phyloP scores from a whole-genome alignment of 345 rosid species.

The Ailanthus altissimus region DNA sequence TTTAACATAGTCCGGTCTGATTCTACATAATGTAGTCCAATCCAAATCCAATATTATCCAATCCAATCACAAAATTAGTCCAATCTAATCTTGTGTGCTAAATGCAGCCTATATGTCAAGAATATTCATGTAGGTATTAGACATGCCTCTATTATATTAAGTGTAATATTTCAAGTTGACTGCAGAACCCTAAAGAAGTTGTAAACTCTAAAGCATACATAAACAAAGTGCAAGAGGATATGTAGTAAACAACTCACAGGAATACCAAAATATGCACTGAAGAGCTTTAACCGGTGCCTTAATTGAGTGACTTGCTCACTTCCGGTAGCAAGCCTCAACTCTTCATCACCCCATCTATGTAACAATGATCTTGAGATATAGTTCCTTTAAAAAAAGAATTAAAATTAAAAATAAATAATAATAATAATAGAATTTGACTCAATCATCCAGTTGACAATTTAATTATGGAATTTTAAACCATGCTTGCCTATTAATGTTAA shows the following conservation, averaged over 20 bases:
- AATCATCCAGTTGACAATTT: neutral
- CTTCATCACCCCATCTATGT: slow-evolving; percentile 67
- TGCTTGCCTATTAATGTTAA: no score
- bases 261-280: slow-evolving; percentile 74
- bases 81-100: no score
- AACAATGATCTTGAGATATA: slow-evolving; percentile 35
- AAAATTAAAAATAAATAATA: no score
- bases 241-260: slow-evolving; percentile 46
- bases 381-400: no score
- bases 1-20: no score
- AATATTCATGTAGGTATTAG: neutral
- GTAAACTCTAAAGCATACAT: neutral
- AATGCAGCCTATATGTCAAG: no score
- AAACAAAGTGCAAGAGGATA: slow-evolving; percentile 14
- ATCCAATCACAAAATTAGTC: no score
- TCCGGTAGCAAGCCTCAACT: slow-evolving; percentile 75
- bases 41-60: no score
- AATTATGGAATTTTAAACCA: neutral
- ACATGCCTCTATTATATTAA: neutral
- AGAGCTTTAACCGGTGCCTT: slow-evolving; percentile 60
- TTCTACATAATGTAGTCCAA: no score
- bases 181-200: slow-evolving; percentile 9
- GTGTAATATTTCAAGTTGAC: neutral
- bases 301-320: slow-evolving; percentile 47
- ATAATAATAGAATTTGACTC: no score